phyloP scores from a whole-genome alignment of 2,329 filamentous ascomycete genomes.

The Stachybotrys chartarum region DNA sequence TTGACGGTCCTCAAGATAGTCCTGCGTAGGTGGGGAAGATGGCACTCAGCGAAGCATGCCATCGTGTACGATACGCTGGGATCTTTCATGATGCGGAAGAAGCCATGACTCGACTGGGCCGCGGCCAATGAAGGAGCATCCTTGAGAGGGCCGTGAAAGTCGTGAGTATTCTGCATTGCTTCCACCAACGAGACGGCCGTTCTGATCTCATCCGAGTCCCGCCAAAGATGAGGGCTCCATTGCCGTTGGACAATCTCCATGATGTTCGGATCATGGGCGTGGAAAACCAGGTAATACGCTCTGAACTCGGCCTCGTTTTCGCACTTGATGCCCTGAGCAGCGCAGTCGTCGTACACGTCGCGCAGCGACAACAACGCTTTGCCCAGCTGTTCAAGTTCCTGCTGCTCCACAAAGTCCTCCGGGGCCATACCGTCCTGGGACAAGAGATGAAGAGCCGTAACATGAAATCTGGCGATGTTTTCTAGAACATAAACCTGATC shows the following conservation, averaged over 20 bases:
- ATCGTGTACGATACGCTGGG: slow-evolving; percentile 57
- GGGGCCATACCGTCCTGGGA: slow-evolving; percentile 47
- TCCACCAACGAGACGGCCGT: slow-evolving; percentile 55
- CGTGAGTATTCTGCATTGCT: slow-evolving; percentile 50
- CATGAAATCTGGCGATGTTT: slow-evolving; percentile 60
- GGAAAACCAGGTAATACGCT: slow-evolving; percentile 57
- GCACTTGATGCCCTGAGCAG: slow-evolving; percentile 48
- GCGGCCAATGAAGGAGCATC: slow-evolving; percentile 41
- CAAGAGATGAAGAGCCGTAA: slow-evolving; percentile 56
- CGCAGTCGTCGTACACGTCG: slow-evolving; percentile 60
- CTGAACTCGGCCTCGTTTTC: slow-evolving; percentile 60
- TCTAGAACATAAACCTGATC: slow-evolving; percentile 58
- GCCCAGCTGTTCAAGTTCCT: slow-evolving; percentile 60
- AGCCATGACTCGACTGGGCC: slow-evolving; percentile 42
- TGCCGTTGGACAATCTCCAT: slow-evolving; percentile 44
- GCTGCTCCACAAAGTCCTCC: slow-evolving; percentile 58
- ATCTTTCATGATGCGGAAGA: slow-evolving; percentile 53
- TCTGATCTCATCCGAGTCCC: slow-evolving; percentile 49
- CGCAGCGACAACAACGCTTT: slow-evolving; percentile 59
- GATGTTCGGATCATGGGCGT: slow-evolving; percentile 51
- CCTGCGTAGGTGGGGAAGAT: slow-evolving; percentile 55
- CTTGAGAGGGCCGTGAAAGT: slow-evolving; percentile 49
- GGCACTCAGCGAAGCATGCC: slow-evolving; percentile 63
- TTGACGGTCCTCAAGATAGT: slow-evolving; percentile 49
- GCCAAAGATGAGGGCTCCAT: slow-evolving; percentile 50